A percentile compares a stretch with the other conserved stretches of the same genome.
phyloP scores from a whole-genome alignment of 192 early-diverging fungal species.

The Rhizophlyctis rosea region DNA sequence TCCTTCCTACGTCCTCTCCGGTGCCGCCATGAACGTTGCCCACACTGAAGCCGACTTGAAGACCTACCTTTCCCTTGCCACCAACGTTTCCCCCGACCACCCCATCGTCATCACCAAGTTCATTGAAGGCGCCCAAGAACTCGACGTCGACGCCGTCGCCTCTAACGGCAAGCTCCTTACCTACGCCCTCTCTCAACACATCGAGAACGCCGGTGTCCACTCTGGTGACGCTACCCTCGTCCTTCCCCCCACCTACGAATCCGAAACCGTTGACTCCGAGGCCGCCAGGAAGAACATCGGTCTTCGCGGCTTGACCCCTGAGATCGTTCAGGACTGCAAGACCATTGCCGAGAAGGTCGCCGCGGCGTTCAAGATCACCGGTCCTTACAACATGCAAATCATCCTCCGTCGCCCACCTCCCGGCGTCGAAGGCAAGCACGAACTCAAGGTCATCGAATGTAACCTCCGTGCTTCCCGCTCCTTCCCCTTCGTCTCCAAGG shows the following conservation, averaged over 20 bases:
- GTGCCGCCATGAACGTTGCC: conserved; percentile 97
- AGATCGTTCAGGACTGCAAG: conserved; percentile 55
- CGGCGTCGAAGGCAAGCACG: conserved; percentile 25
- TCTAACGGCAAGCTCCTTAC: conserved; percentile 75
- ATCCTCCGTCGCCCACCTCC: conserved; percentile 54
- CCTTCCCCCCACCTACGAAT: conserved; percentile 64
- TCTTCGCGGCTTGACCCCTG: conserved; percentile 42
- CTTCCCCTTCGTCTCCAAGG: conserved; percentile 97
- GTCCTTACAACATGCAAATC: conserved; percentile 99
- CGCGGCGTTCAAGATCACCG: conserved; percentile 89
- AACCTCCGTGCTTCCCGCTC: conserved; percentile 96
- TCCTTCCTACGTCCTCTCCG: conserved; percentile 95
- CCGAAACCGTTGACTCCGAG: conserved; percentile 23
- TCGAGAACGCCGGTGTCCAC: conserved; percentile 97
- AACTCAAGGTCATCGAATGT: conserved; percentile 96
- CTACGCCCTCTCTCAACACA: conserved; percentile 92
- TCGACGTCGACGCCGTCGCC: conserved; percentile 94
- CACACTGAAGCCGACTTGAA: conserved; percentile 72
- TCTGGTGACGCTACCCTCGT: conserved; percentile 95
- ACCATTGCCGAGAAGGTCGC: conserved; percentile 84
- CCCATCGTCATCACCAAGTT: conserved; percentile 98
- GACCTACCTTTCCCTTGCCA: conserved; percentile 73
- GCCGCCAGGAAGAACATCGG: conserved; percentile 28
- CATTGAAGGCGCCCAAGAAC: conserved; percentile 87
- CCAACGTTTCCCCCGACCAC: conserved; percentile 87